These are phyloP conservation scores for Monosporascus sp. DNA, from an alignment of 2,329 filamentous ascomycete species.

Conservation along the genomic window DNA sequence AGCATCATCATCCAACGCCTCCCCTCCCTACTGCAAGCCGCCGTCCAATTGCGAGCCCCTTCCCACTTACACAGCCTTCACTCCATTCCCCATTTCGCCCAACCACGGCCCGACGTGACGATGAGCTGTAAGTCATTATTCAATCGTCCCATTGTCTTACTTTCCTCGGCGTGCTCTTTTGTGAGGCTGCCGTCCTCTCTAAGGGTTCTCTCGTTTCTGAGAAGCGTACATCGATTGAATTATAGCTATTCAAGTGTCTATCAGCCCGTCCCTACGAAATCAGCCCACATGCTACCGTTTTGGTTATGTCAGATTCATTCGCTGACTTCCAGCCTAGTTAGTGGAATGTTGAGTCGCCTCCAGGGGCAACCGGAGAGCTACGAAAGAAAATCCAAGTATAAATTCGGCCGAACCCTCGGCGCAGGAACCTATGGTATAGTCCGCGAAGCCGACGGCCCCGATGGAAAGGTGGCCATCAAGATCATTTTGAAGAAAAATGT, in stretches of 20 bases:
- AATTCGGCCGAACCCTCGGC: slow-evolving; percentile 87
- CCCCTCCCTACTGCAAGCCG: no score
- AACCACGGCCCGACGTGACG: slow-evolving; percentile 18
- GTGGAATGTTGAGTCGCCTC: slow-evolving; percentile 89
- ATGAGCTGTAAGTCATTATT: slow-evolving; percentile 35
- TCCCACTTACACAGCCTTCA: no score
- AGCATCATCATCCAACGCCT: no score
- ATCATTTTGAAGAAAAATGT: slow-evolving; percentile 99
- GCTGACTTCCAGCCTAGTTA: slow-evolving; percentile 48
- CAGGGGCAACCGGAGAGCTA: slow-evolving; percentile 97
- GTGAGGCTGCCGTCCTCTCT: slow-evolving; percentile 3
- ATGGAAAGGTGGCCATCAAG: slow-evolving; percentile 89
- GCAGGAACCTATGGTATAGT: slow-evolving; percentile 98
- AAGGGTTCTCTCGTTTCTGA: neutral
- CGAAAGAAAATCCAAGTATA: slow-evolving; percentile 95
- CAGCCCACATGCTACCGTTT: neutral
- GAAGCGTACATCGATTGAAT: neutral
- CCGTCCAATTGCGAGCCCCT: no score
- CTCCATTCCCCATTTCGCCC: neutral
- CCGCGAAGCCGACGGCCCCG: slow-evolving; percentile 80
- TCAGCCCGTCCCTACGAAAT: neutral
- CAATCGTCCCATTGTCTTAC: slow-evolving; percentile 11
- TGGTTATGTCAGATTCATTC: neutral
- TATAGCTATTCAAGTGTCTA: neutral
- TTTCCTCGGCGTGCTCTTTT: slow-evolving; percentile 1